Evolutionary conservation across 2,329 filamentous ascomycete genomes (phyloP), one percentile per base, ranked within the genome.

Genomic region (Venturia asperata): DNA sequence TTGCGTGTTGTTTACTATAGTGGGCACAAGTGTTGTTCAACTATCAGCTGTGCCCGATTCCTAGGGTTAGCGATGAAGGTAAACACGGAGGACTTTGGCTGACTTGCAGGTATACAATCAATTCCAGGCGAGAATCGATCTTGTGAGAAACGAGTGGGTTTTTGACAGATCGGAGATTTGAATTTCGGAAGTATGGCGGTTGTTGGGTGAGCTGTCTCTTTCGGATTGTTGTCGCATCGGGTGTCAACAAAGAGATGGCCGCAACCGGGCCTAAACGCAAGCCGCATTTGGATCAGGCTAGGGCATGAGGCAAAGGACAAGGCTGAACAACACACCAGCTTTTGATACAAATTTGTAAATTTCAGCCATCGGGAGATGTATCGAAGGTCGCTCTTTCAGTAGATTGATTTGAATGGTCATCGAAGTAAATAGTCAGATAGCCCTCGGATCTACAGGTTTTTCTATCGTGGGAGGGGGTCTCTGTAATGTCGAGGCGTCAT

Each of bases 101-200:
- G 37, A 61, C 37, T 27, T 61, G n/a, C 39, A 15, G 30, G 60
- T 61, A 61, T 43, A 61, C 60, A 43, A 61, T 61, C 34, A n/a
- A n/a, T 42, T 11, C 42, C 37, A 42, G 34, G 19, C 11, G 34
- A 1, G 5, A 17, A 41, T 61, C 5, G 37, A 17, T 27, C 37
- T 61, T 21, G 6, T 27, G 34, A 41, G n/a, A 61, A 61, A 24
- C 37, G 60, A 61, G 42, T 45, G 60, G 9, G 37, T 27, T 15
- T 19, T 10, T 21, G 13, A 43, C 9, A 39, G 6, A 9, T 27
- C 21, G 11, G 24, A 52, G 47, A 30, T n/a, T 37, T 34, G 49
- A 11, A 34, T 30, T 56, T 19, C 49, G 6, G 3, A 24, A 56
- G 34, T 6, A 34, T 17, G 30, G 52, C 9, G 27, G 15, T 34